Conservation (phyloP, 1,284 basidiomycete species). For the Lentinula novae-zelandiae region DNA sequence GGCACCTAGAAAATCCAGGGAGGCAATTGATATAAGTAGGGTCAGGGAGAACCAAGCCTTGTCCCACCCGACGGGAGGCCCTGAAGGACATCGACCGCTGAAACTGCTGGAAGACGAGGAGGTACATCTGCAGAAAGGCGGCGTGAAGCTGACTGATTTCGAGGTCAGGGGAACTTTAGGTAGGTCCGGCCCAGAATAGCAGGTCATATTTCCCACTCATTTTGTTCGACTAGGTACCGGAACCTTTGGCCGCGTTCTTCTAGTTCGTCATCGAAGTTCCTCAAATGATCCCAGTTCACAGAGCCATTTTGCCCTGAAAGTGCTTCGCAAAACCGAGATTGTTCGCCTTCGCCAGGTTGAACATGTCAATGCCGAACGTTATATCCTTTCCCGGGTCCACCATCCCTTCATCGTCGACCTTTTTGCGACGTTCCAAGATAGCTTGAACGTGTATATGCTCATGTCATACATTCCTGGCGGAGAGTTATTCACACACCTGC, state of each 20-base stretch:
- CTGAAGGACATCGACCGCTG: slow-evolving; percentile 38
- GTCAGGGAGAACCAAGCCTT: slow-evolving; percentile 24
- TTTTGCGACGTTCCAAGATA: slow-evolving; percentile 96
- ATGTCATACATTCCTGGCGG: slow-evolving; percentile 98
- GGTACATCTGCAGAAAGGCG: slow-evolving; percentile 54
- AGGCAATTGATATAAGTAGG: slow-evolving; percentile 11
- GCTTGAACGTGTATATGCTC: slow-evolving; percentile 96
- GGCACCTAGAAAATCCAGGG: slow-evolving; percentile 8
- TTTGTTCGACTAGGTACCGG: slow-evolving; percentile 69
- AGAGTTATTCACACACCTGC: slow-evolving; percentile 92
- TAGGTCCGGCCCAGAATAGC: slow-evolving; percentile 28
- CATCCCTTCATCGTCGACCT: slow-evolving; percentile 84
- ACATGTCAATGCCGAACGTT: slow-evolving; percentile 96
- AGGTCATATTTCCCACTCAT: slow-evolving; percentile 8
- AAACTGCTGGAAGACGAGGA: slow-evolving; percentile 66
- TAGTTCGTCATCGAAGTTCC: slow-evolving; percentile 66
- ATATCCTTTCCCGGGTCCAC: slow-evolving; percentile 85
- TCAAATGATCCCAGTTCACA: slow-evolving; percentile 42
- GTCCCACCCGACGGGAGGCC: slow-evolving; percentile 17
- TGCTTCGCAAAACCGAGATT: slow-evolving; percentile 89
- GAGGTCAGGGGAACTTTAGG: slow-evolving; percentile 78
- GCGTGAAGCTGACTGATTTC: slow-evolving; percentile 71
- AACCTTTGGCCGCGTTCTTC: slow-evolving; percentile 89
- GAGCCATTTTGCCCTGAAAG: slow-evolving; percentile 89
- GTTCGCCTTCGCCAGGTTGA: slow-evolving; percentile 96